Percentiles rank a stretch among this genome's conserved stretches.
Conservation (phyloP, 306 rosid species). For the Pyrus bretschneideri region DNA sequence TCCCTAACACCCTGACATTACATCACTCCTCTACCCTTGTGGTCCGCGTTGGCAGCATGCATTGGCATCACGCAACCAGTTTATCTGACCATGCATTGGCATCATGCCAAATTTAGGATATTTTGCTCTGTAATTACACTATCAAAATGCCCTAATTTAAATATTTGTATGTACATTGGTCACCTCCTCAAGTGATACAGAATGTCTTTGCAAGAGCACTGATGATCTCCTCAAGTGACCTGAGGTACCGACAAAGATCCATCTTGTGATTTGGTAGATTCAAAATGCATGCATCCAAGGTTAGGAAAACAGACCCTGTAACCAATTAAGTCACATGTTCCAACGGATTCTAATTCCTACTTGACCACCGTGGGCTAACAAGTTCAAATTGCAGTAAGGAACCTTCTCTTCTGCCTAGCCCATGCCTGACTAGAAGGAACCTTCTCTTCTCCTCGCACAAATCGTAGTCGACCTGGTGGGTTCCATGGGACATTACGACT, state of each 20-base stretch:
- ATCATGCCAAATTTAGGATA: too few relatives aligned
- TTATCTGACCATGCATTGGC: too few relatives aligned
- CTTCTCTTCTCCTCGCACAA: constrained; percentile 45
- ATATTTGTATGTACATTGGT: too few relatives aligned
- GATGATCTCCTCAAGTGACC: constrained; percentile 60
- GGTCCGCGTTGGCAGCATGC: too few relatives aligned
- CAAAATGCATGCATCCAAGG: constrained; percentile 15
- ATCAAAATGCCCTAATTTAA: too few relatives aligned
- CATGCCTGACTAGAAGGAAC: too few relatives aligned
- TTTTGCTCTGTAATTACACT: too few relatives aligned
- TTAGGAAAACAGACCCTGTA: not conserved
- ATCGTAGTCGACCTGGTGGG: not conserved
- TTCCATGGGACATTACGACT: not conserved
- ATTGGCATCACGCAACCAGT: too few relatives aligned
- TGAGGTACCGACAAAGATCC: constrained; percentile 89
- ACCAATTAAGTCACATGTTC: not conserved
- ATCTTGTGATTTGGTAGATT: constrained; percentile 71
- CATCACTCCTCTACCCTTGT: too few relatives aligned
- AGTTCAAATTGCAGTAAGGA: not conserved
- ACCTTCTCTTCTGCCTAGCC: constrained; percentile 35
- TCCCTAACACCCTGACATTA: too few relatives aligned
- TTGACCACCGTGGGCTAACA: not conserved
- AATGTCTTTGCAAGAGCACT: constrained; percentile 60
- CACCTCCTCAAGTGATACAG: constrained; percentile 54
- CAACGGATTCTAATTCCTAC: not conserved